A percentile compares a stretch with the other conserved stretches of the same genome.
These are phyloP conservation scores for Handroanthus guayacan DNA, from an alignment of 257 asterid species.

Conservation along the genomic window DNA sequence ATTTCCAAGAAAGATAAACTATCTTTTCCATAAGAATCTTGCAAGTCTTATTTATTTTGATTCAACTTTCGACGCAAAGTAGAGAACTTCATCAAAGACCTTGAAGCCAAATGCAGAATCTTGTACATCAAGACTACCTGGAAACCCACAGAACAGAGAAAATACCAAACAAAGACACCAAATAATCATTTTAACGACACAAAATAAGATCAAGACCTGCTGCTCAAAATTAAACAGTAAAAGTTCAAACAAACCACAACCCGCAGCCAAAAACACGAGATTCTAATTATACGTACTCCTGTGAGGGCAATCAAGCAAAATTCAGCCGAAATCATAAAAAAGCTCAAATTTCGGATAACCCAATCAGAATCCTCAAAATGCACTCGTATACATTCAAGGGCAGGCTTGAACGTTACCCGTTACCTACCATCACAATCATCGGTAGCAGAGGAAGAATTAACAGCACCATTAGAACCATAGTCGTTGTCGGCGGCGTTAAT, in stretches of 20 bases:
- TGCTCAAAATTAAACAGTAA: constrained; percentile 9
- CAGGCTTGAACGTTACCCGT: neutral
- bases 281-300: neutral
- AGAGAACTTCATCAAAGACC: neutral
- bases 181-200: neutral
- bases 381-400: neutral
- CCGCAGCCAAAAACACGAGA: neutral
- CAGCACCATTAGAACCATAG: constrained; percentile 52
- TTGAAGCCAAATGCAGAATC: neutral
- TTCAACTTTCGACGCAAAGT: constrained; percentile 6
- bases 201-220: neutral
- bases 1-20: neutral
- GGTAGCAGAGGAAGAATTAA: constrained; percentile 39
- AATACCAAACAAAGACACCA: neutral
- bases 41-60: neutral
- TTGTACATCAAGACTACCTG: neutral
- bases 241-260: constrained; percentile 2
- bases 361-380: neutral
- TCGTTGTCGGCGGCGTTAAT: constrained; percentile 61
- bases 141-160: neutral
- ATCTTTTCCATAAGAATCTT: constrained; percentile 10
- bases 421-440: constrained; percentile 51
- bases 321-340: constrained; percentile 10
- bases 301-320: constrained; percentile 30
- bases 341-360: neutral